These are phyloP conservation scores for Paraconiothyrium brasiliense DNA, from an alignment of 2,329 filamentous ascomycete species.

Conservation along the genomic window DNA sequence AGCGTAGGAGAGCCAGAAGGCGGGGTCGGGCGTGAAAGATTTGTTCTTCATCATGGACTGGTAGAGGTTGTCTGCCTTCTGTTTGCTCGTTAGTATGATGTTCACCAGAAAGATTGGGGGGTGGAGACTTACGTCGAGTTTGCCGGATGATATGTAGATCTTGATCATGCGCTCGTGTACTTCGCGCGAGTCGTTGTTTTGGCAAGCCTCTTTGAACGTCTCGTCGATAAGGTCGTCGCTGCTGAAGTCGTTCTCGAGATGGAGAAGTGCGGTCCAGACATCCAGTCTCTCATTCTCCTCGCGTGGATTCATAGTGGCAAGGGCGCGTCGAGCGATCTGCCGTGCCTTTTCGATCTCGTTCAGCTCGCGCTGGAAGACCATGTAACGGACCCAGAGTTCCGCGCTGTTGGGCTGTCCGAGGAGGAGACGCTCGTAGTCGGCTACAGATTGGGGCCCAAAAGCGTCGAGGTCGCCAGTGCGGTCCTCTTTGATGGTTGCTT, in stretches of 20 bases:
- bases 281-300: constrained; percentile 94
- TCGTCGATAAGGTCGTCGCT: constrained; percentile 83
- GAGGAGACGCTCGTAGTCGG: constrained; percentile 92
- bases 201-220: constrained; percentile 89
- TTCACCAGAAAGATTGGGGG: constrained; percentile 12
- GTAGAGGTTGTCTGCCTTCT: constrained; percentile 91
- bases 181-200: constrained; percentile 91
- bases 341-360: constrained; percentile 89
- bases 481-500: constrained; percentile 82
- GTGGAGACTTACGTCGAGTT: constrained; percentile 73
- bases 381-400: constrained; percentile 92
- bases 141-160: constrained; percentile 93
- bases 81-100: constrained; percentile 36
- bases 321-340: constrained; percentile 87
- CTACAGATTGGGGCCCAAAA: constrained; percentile 86
- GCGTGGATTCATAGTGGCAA: constrained; percentile 88
- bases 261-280: constrained; percentile 93
- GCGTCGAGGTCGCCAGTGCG: constrained; percentile 90
- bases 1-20: constrained; percentile 94
- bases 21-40: constrained; percentile 75
- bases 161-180: constrained; percentile 89
- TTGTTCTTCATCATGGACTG: constrained; percentile 88
- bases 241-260: constrained; percentile 91
- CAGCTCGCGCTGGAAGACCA: constrained; percentile 97
- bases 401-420: constrained; percentile 95